Evolutionary conservation across 169 alveolate genomes (phyloP).

Genomic region (Besnoitia besnoiti): DNA sequence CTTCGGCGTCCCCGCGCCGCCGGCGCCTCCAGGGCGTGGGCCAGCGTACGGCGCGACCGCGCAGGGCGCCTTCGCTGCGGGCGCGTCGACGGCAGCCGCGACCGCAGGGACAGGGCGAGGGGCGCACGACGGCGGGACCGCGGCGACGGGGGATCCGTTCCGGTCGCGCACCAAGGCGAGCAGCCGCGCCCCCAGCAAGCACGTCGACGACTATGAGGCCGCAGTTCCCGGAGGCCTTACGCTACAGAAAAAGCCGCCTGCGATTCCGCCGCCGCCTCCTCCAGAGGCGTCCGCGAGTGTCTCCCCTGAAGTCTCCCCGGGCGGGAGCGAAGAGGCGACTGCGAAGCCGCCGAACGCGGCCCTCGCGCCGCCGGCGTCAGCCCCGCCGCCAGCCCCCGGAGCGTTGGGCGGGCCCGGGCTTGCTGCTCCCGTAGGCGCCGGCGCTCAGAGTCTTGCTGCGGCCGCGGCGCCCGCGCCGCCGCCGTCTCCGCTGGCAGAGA

Average conservation of each 20-base stretch:
- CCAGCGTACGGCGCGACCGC: conserved; percentile 32
- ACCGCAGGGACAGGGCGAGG: background rate
- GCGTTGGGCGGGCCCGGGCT: background rate
- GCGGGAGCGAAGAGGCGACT: background rate
- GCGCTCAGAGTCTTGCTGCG: too few relatives aligned
- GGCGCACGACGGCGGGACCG: background rate
- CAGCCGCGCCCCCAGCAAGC: conserved; percentile 69
- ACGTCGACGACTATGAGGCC: conserved; percentile 68
- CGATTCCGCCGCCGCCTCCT: conserved; percentile 6
- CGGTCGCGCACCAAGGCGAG: conserved; percentile 59
- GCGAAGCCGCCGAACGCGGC: background rate
- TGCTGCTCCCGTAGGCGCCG: too few relatives aligned
- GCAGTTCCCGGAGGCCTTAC: conserved; percentile 66
- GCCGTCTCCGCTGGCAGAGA: background rate
- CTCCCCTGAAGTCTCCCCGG: background rate
- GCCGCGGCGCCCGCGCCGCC: too few relatives aligned
- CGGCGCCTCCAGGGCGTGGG: background rate
- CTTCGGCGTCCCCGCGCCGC: background rate
- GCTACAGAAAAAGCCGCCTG: conserved; percentile 24
- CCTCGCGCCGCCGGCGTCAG: background rate
- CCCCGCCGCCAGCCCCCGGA: background rate
- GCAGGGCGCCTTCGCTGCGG: conserved; percentile 29
- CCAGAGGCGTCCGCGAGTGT: background rate
- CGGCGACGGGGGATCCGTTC: conserved; percentile 59
- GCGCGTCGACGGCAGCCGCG: background rate